These are phyloP conservation scores for Dactylellina cionopaga DNA, from an alignment of 2,329 filamentous ascomycete species.

Conservation along the genomic window DNA sequence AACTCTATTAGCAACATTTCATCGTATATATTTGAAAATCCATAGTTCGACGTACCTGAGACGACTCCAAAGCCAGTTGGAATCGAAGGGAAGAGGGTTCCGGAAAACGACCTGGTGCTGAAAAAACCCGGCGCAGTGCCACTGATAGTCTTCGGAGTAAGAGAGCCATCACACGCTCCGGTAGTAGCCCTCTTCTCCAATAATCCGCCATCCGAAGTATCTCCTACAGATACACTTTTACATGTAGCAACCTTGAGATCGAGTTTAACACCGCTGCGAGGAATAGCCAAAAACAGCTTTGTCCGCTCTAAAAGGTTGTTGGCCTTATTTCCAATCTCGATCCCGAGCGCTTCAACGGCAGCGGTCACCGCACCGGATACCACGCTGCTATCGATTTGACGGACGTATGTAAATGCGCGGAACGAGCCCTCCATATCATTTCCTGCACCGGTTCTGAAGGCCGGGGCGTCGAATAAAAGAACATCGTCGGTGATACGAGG, in stretches of 20 bases:
- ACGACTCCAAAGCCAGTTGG: conserved; percentile 35
- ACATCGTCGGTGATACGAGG: conserved; percentile 31
- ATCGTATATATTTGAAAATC: neutral
- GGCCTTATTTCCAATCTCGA: conserved; percentile 34
- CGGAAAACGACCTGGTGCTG: conserved; percentile 1
- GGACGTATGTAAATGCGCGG: conserved; percentile 36
- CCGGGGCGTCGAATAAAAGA: conserved; percentile 39
- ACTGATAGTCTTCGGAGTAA: conserved; percentile 22
- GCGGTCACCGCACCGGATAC: conserved; percentile 15
- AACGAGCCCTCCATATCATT: conserved; percentile 23
- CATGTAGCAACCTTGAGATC: conserved; percentile 25
- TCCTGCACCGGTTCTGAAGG: conserved; percentile 15
- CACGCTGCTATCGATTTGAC: conserved; percentile 12
- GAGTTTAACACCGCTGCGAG: conserved; percentile 11
- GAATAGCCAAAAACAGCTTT: conserved; percentile 38
- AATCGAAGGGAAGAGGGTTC: conserved; percentile 20
- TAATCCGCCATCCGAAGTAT: conserved; percentile 18
- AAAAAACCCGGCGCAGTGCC: conserved; percentile 17
- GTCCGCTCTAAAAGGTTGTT: conserved; percentile 32
- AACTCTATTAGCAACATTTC: neutral
- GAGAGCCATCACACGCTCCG: conserved; percentile 20
- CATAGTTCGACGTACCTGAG: conserved; percentile 23
- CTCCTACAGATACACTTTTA: conserved; percentile 14
- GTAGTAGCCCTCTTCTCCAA: conserved; percentile 14
- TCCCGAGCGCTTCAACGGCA: conserved; percentile 31